A percentile compares a stretch with the other conserved stretches of the same genome.
Evolutionary conservation across 352 stramenopile species (phyloP).

Genomic region (Lagenidium giganteum): DNA sequence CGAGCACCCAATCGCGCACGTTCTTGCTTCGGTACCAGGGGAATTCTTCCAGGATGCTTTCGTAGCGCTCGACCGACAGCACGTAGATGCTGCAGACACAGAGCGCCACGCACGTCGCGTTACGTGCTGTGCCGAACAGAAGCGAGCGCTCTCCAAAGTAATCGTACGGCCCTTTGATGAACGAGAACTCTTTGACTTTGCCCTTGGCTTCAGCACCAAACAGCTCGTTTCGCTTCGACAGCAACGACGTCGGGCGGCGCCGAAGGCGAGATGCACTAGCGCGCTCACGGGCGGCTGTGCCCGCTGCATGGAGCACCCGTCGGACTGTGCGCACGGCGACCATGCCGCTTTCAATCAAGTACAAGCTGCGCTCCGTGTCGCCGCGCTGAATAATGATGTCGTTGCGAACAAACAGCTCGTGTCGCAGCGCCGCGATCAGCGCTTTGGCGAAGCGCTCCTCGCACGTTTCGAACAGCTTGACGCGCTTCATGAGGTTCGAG

Average conservation of each 20-base stretch:
- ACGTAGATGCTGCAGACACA: constrained; percentile 57
- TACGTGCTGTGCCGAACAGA: constrained; percentile 52
- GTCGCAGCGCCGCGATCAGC: constrained; percentile 17
- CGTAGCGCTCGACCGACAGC: constrained; percentile 41
- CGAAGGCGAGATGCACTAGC: too few species aligned
- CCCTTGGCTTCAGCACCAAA: too few species aligned
- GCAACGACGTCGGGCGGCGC: too few species aligned
- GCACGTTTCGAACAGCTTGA: constrained; percentile 20
- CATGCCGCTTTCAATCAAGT: constrained; percentile 29
- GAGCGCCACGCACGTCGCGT: constrained; percentile 45
- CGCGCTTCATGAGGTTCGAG: constrained; percentile 21
- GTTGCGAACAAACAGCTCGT: constrained; percentile 29
- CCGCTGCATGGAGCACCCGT: too few species aligned
- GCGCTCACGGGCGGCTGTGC: too few species aligned
- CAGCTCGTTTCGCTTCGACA: too few species aligned
- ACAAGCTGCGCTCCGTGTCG: constrained; percentile 22
- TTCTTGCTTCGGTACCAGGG: constrained; percentile 40
- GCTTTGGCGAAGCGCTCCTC: constrained; percentile 19
- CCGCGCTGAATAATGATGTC: constrained; percentile 27
- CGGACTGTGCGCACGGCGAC: too few species aligned
- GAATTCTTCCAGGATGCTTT: constrained; percentile 55
- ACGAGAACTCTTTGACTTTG: too few species aligned
- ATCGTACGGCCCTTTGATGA: constrained; percentile 56
- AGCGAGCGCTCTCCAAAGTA: constrained; percentile 62
- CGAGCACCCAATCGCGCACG: constrained; percentile 44